phyloP scores from a whole-genome alignment of 2,329 filamentous ascomycete genomes.

The Fusarium zealandicum region DNA sequence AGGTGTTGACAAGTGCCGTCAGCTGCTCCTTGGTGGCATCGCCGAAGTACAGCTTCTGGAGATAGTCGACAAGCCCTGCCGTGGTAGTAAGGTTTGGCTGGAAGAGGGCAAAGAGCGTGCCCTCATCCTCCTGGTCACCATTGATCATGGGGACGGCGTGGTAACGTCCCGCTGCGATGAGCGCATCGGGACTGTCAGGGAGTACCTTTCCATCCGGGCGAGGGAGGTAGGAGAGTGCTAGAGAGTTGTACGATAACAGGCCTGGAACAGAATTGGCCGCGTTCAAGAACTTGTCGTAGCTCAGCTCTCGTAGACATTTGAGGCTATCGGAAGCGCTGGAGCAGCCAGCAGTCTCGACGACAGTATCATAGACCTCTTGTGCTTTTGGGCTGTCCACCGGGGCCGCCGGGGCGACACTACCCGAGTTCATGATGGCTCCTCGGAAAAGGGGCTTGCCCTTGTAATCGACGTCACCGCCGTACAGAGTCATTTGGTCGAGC shows the following conservation, averaged over 20 bases:
- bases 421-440: slow-evolving; percentile 80
- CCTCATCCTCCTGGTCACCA: slow-evolving; percentile 82
- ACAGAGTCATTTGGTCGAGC: slow-evolving; percentile 77
- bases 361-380: slow-evolving; percentile 68
- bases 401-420: slow-evolving; percentile 67
- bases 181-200: slow-evolving; percentile 66
- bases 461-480: slow-evolving; percentile 75
- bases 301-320: slow-evolving; percentile 68
- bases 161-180: slow-evolving; percentile 59
- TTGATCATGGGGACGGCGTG: slow-evolving; percentile 61
- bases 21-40: slow-evolving; percentile 60
- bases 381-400: slow-evolving; percentile 70
- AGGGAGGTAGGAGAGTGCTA: slow-evolving; percentile 77
- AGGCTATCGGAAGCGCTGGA: slow-evolving; percentile 62
- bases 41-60: slow-evolving; percentile 66
- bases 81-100: slow-evolving; percentile 72
- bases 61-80: slow-evolving; percentile 65
- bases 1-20: slow-evolving; percentile 65
- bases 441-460: slow-evolving; percentile 79
- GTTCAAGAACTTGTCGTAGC: slow-evolving; percentile 67
- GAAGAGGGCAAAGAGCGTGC: slow-evolving; percentile 75
- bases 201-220: slow-evolving; percentile 73
- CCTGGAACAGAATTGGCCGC: slow-evolving; percentile 75
- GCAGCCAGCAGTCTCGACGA: slow-evolving; percentile 70
- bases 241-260: slow-evolving; percentile 70